A percentile compares a stretch with the other conserved stretches of the same genome.
These are phyloP conservation scores for Kwoniella botswanensis DNA, from an alignment of 768 basidiomycete genomes.

Conservation along the genomic window DNA sequence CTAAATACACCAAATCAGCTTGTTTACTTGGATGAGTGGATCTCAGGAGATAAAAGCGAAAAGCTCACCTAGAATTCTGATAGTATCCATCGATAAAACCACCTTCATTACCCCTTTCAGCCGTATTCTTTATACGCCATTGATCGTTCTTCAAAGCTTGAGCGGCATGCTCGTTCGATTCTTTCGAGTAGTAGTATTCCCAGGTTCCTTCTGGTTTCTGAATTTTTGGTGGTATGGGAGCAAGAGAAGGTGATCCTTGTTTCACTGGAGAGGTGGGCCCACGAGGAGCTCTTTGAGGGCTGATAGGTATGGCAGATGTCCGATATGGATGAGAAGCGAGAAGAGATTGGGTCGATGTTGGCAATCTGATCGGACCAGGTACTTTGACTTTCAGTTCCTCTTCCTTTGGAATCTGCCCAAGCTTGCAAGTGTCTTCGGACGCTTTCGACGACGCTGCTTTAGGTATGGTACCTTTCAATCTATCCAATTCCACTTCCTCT, in stretches of 20 bases:
- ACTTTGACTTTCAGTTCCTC: not conserved
- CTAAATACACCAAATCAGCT: slow-evolving; percentile 57
- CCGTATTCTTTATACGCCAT: slow-evolving; percentile 88
- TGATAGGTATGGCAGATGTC: slow-evolving; percentile 27
- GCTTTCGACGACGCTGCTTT: no score
- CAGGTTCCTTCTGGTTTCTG: slow-evolving; percentile 60
- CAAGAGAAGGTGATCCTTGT: not conserved
- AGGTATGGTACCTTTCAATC: no score
- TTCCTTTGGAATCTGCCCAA: not conserved
- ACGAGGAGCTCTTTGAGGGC: slow-evolving; percentile 17
- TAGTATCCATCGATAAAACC: slow-evolving; percentile 85
- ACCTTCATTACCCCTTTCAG: slow-evolving; percentile 66
- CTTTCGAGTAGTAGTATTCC: slow-evolving; percentile 70
- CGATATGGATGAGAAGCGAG: slow-evolving; percentile 17
- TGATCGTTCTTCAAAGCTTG: slow-evolving; percentile 80
- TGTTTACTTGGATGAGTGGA: slow-evolving; percentile 3
- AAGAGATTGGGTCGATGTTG: slow-evolving; percentile 7
- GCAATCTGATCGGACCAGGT: not conserved
- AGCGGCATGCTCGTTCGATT: slow-evolving; percentile 73
- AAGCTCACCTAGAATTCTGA: slow-evolving; percentile 62
- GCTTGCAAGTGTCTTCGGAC: no score
- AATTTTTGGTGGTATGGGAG: slow-evolving; percentile 23
- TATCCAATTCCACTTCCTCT: not conserved
- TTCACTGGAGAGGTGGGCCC: not conserved
- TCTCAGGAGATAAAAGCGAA: not conserved